A percentile compares a stretch with the other conserved stretches of the same genome.
phyloP scores from a whole-genome alignment of 1,139 yeast genomes.

The Martiniozyma asiatica region DNA sequence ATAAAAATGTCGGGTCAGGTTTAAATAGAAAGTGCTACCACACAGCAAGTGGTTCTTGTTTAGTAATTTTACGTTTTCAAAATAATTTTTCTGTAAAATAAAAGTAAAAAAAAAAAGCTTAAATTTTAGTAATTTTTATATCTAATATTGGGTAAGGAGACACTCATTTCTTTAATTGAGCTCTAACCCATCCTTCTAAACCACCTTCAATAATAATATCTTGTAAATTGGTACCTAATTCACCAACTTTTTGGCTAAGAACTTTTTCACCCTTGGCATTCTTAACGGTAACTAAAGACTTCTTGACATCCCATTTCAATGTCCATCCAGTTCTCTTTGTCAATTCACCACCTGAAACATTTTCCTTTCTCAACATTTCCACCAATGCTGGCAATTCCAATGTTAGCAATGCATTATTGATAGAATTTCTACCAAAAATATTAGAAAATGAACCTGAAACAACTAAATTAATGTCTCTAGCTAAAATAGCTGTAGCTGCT shows the following conservation, averaged over 20 bases:
- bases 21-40: not conserved
- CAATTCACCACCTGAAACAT: constrained; percentile 41
- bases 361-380: constrained; percentile 52
- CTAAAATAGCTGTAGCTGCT: constrained; percentile 94
- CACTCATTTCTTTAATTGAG: constrained; percentile 37
- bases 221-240: constrained; percentile 87
- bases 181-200: constrained; percentile 93
- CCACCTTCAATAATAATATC: constrained; percentile 97
- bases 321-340: constrained; percentile 94
- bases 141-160: no score
- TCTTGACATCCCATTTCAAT: constrained; percentile 86
- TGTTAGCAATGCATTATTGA: constrained; percentile 88
- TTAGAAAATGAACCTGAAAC: constrained; percentile 98
- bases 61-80: no score
- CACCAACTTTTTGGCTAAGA: constrained; percentile 82
- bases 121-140: not conserved
- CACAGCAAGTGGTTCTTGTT: not conserved
- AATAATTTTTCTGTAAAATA: not conserved
- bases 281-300: constrained; percentile 64
- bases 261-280: constrained; percentile 55
- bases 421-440: constrained; percentile 88
- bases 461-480: constrained; percentile 83
- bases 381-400: constrained; percentile 86
- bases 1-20: no score
- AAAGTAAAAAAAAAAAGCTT: constrained; percentile 1